These are phyloP conservation scores for Suhomyces xylopsoci DNA, from an alignment of 805 yeast species.

Conservation along the genomic window DNA sequence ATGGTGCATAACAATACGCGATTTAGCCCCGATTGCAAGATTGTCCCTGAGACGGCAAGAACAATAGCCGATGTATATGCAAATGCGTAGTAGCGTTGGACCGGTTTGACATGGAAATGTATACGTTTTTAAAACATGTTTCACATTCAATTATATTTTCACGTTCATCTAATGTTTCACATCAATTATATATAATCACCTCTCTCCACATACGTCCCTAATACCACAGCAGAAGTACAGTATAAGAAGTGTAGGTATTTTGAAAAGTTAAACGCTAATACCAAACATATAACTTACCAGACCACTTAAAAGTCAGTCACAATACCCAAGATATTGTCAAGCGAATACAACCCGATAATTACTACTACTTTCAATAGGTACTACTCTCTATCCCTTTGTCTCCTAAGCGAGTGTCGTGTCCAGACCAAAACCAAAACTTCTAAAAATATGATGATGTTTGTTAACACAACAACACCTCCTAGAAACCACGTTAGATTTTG, in stretches of 20 bases:
- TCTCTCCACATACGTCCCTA: not conserved
- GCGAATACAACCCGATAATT: not conserved
- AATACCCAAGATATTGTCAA: not conserved
- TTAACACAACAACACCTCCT: not conserved
- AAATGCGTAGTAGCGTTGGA: not conserved
- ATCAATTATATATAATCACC: too few species aligned
- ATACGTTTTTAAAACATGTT: not conserved
- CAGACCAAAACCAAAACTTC: not conserved
- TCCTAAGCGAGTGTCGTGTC: not conserved
- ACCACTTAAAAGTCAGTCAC: not conserved
- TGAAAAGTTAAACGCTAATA: too few species aligned
- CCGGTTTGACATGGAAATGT: not conserved
- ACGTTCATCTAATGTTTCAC: not conserved
- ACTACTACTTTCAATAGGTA: not conserved
- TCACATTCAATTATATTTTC: not conserved
- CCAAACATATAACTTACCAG: too few species aligned
- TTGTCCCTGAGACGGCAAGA: not conserved
- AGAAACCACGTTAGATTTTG: not conserved
- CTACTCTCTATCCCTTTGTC: not conserved
- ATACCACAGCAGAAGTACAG: not conserved
- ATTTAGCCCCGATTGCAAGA: not conserved
- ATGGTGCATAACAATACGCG: not conserved
- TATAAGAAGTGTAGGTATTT: not conserved
- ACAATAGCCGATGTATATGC: not conserved
- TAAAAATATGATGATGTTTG: slow-evolving; percentile 1